Percentiles rank a stretch among this genome's conserved stretches.
Conservation (phyloP, 345 rosid genomes). For the Eucalyptus marginata region DNA sequence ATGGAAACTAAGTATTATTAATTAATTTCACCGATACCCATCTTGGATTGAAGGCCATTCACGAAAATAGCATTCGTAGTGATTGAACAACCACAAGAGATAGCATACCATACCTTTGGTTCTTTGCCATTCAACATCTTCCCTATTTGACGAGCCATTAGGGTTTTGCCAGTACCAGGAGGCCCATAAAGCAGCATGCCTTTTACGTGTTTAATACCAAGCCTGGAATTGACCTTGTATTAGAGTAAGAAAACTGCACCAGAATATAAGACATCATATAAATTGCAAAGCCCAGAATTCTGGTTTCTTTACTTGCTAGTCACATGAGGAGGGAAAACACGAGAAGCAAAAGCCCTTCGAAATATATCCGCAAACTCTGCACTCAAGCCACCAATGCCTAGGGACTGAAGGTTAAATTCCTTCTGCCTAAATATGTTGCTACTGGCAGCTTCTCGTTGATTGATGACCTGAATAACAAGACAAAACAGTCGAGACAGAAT, state of each 20-base stretch:
- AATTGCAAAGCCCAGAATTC: not conserved
- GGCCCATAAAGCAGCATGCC: conserved; percentile 98
- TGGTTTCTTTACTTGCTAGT: conserved; percentile 54
- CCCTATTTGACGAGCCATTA: conserved; percentile 99
- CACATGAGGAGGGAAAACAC: conserved; percentile 98
- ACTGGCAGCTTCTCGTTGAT: conserved; percentile 97
- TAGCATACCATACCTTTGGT: conserved; percentile 61
- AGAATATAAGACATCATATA: not conserved
- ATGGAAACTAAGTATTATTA: not conserved
- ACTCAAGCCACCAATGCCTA: conserved; percentile 97
- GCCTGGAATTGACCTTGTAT: conserved; percentile 26
- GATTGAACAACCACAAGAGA: not conserved
- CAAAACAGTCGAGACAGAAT: not conserved
- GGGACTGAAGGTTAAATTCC: conserved; percentile 83
- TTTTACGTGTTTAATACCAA: conserved; percentile 96
- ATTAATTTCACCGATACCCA: not conserved
- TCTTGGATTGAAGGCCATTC: not conserved
- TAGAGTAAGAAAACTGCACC: not conserved
- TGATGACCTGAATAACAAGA: conserved; percentile 46
- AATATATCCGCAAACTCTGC: conserved; percentile 98
- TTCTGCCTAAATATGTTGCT: conserved; percentile 89
- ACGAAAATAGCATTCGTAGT: not conserved
- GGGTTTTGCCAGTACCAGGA: conserved; percentile 98
- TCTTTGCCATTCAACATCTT: conserved; percentile 97
- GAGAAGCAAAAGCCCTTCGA: conserved; percentile 98